Base-by-base conservation (phyloP, 1,284 basidiomycete species). In the Melampsora americana region DNA sequence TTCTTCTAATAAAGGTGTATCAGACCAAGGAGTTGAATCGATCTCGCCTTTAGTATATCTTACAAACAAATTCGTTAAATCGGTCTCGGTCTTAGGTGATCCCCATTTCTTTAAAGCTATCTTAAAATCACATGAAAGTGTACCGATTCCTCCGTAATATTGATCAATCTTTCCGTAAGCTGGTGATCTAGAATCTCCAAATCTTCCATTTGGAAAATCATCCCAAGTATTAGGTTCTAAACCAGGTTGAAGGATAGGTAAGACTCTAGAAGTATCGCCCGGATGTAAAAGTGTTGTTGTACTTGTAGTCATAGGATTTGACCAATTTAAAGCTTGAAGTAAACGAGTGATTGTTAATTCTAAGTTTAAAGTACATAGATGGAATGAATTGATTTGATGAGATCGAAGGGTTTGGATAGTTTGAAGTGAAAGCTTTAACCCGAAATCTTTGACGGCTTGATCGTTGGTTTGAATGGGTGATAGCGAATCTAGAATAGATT, bases 351-450 rank as follows among this genome's bases (percentile, higher is more conserved):
- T 90, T 79, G 93, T 96, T 85, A 94, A 95, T 83, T 99, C 96
- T 20, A 99, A 87, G 83, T 99, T 99, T 79, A 99, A 87, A 4
- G 96, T 99, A 83, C 94, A 98, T 79, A 99, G 90, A 83, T 99
- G 95, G 69, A 97, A 90, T 1, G 93, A 93, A 4, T 87, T 86
- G 23, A 97, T 86, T 28, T 87, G 87, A 11, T 88, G 87, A 73
- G 89, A 87, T 85, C 86, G 74, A 90, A 86, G 82, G 6, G 81
- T 81, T 20, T 79, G 83, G 78, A 96, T 90, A 86, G 91, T 94
- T 64, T 88, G 85, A 4, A 90, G 89, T 1, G 82, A 80, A 30
- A 83, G 79, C 48, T 80, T 77, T 11, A 85, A 81, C 18, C 95
- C 95, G 80, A 91, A 95, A 77, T 92, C 89, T 82, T 97, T 97